Evolutionary conservation across 768 basidiomycete genomes (phyloP).

Genomic region (Termitomyces heimii): DNA sequence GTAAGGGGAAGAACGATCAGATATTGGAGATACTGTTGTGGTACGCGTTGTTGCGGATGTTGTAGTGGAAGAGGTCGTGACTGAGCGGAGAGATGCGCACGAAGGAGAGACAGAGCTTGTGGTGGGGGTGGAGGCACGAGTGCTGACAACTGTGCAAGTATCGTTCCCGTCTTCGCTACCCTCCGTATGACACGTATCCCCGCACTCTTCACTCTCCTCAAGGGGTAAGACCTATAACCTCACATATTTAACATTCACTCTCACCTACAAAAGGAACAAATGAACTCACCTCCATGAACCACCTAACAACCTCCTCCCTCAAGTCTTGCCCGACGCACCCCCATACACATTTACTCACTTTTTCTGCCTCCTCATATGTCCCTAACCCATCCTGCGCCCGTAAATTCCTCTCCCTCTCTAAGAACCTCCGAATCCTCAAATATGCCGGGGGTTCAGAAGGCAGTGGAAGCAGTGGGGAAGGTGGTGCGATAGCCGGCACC

Average conservation of each 20-base stretch:
- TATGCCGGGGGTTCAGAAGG: neutral
- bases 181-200: too few relatives aligned
- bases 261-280: neutral
- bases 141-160: neutral
- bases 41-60: neutral
- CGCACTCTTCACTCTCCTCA: neutral
- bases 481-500: conserved; percentile 1
- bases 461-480: neutral
- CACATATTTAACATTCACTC: too few relatives aligned
- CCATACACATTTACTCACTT: neutral
- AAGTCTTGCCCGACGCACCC: neutral
- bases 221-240: neutral
- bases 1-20: neutral
- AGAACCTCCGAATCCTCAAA: neutral
- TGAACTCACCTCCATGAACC: conserved; percentile 1
- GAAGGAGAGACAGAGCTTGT: neutral
- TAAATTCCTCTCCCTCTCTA: neutral
- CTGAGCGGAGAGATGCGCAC: neutral
- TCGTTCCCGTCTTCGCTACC: neutral
- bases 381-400: neutral
- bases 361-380: neutral
- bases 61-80: neutral
- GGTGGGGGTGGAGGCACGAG: neutral
- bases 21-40: neutral
- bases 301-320: neutral